Conservation (phyloP, 78 protist genomes). For the Neovahlkampfia damariscottae region DNA sequence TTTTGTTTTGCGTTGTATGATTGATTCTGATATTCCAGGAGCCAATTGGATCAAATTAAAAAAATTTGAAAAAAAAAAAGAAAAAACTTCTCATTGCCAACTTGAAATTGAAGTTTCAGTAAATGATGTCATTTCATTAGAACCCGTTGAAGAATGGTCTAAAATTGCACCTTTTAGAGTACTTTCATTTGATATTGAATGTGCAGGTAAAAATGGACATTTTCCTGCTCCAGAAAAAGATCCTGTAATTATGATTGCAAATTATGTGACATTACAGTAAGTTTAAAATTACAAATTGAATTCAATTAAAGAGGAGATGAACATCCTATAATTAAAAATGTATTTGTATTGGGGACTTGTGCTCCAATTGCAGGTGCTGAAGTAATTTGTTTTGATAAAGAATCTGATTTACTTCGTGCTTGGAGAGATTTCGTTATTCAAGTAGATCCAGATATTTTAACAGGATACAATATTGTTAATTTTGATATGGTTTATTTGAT, state of each 20-base stretch:
- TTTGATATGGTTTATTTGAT: constrained; percentile 96
- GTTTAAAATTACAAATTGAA: too few species aligned
- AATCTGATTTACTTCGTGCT: constrained; percentile 58
- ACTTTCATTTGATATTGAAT: constrained; percentile 95
- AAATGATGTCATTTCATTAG: constrained; percentile 16
- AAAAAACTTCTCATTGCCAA: constrained; percentile 22
- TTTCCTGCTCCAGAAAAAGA: constrained; percentile 97
- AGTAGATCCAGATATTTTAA: constrained; percentile 93
- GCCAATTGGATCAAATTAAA: constrained; percentile 58
- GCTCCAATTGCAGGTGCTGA: constrained; percentile 84
- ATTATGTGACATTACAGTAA: constrained; percentile 35
- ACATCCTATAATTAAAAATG: constrained; percentile 25
- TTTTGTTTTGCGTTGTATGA: constrained; percentile 85
- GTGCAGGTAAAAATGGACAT: constrained; percentile 83
- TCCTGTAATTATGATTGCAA: constrained; percentile 97
- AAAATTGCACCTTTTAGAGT: constrained; percentile 91
- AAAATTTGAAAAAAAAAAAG: constrained; percentile 13
- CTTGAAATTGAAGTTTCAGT: constrained; percentile 33
- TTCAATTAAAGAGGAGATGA: neutral
- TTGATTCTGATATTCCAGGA: constrained; percentile 67
- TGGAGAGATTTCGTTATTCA: constrained; percentile 54
- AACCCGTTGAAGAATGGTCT: constrained; percentile 26
- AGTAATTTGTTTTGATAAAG: constrained; percentile 57
- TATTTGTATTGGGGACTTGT: constrained; percentile 72
- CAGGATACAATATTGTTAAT: constrained; percentile 95